phyloP scores from a whole-genome alignment of 331 rosid species.

The Malus hybrid region DNA sequence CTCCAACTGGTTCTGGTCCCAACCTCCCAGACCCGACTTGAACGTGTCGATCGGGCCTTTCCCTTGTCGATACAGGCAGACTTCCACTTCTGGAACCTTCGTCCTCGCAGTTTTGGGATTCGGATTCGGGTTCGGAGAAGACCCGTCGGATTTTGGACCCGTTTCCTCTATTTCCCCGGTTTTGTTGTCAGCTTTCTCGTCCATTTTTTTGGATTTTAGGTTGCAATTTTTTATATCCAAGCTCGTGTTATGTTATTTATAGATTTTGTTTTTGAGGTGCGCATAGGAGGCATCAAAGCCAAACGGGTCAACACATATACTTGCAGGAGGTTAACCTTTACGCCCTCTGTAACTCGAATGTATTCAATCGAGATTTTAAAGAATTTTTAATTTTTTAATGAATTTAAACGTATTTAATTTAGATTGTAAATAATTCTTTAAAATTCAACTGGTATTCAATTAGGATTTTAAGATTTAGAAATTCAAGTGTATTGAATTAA shows the following conservation, averaged over 20 bases:
- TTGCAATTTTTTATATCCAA: not conserved
- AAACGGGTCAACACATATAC: not conserved
- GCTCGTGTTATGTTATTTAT: not conserved
- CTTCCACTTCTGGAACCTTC: conserved; percentile 58
- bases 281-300: not conserved
- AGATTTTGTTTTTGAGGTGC: not conserved
- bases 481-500: too few relatives aligned
- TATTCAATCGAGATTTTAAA: too few relatives aligned
- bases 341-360: too few relatives aligned
- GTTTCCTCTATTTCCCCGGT: conserved; percentile 56
- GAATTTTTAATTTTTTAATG: fast-evolving
- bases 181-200: conserved; percentile 21
- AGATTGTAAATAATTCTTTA: fast-evolving
- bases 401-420: fast-evolving
- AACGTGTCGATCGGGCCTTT: conserved; percentile 69
- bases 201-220: not conserved
- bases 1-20: conserved; percentile 67
- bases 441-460: too few relatives aligned
- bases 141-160: conserved; percentile 6
- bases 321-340: not conserved
- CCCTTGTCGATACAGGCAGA: conserved; percentile 58
- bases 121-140: not conserved
- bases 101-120: conserved; percentile 23
- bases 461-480: too few relatives aligned
- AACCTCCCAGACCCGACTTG: conserved; percentile 47